Conservation (phyloP, 306 rosid genomes). For the Cicer cuneatum region DNA sequence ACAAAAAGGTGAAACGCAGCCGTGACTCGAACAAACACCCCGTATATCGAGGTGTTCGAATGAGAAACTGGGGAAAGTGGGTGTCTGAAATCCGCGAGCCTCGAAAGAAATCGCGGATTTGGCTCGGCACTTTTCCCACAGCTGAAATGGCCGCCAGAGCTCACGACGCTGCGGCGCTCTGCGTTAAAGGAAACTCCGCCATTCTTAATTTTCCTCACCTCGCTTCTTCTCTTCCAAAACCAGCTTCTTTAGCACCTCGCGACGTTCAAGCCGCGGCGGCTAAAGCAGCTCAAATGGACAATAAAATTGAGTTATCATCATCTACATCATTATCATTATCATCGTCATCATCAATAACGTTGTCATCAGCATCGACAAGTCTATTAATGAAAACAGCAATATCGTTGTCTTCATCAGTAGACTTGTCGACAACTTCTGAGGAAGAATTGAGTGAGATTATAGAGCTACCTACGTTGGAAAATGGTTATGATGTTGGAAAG, state of each 20-base stretch:
- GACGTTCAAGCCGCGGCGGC: constrained; percentile 86
- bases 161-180: constrained; percentile 87
- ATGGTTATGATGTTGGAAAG: constrained; percentile 47
- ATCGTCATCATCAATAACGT: neutral
- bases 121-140: constrained; percentile 89
- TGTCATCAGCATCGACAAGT: neutral
- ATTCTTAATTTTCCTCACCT: constrained; percentile 87
- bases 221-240: constrained; percentile 70
- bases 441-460: constrained; percentile 83
- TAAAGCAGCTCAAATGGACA: constrained; percentile 79
- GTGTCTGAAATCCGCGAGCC: constrained; percentile 99
- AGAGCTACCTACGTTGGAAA: constrained; percentile 70
- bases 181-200: constrained; percentile 76
- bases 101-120: constrained; percentile 89
- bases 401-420: constrained; percentile 10
- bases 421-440: constrained; percentile 51
- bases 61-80: constrained; percentile 99
- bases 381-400: neutral
- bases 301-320: neutral
- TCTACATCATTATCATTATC: constrained; percentile 38
- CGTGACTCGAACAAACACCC: constrained; percentile 69
- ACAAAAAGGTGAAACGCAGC: constrained; percentile 43
- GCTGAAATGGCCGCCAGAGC: constrained; percentile 99
- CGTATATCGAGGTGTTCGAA: constrained; percentile 78
- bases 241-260: constrained; percentile 65